Base-by-base conservation (phyloP, 805 yeast species). In the Vanderwaltozyma verrucispora region DNA sequence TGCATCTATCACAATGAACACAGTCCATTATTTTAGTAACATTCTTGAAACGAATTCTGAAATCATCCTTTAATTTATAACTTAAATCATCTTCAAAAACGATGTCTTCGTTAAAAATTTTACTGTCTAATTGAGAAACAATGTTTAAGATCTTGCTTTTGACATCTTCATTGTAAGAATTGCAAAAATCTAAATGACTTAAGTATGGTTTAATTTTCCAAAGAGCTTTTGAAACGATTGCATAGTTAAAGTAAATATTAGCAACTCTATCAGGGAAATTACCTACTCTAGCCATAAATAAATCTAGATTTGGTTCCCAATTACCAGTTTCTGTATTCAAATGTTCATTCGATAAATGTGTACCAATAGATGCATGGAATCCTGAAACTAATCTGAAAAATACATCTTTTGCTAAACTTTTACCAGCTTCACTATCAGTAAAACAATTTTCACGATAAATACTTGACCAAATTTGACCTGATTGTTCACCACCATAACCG, bases 1-100 rank as follows among this genome's bases (percentile, higher is more conserved):
- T 74, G 60, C 99, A 92, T 55, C 96, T 72, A 57, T 92, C 98
- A 66, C 99, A 92, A 28, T 95, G 96, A 29, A 92, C 97, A 65
- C 99, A 92, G 59, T 89, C 96, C 96, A 92, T 92, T 31, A 92
- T 76, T 35, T 84, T 80, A 16, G 94, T 79, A 18, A 92, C 94
- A 56, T 92, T 92, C 53, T 77, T 79, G 60, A 92, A 94, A 36
- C 94, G 79, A 28, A 72, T 62, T 43, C 89, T 73, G 64, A 92
- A 88, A 50, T 92, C 97, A 45, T 80, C 79, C 51, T 92, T 92
- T 40, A 89, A 69, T 2, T 59, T 63, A 4, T 57, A 51, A 37
- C 54, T 54, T n/a, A 56, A 50, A 27, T 71, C 68, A 30, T 69
- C 72, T 41, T 69, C 53, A 58, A 76, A 66, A 45, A 72, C 52